Conservation (phyloP, 176 grass and related monocot genomes). For the Metroxylon sagu region DNA sequence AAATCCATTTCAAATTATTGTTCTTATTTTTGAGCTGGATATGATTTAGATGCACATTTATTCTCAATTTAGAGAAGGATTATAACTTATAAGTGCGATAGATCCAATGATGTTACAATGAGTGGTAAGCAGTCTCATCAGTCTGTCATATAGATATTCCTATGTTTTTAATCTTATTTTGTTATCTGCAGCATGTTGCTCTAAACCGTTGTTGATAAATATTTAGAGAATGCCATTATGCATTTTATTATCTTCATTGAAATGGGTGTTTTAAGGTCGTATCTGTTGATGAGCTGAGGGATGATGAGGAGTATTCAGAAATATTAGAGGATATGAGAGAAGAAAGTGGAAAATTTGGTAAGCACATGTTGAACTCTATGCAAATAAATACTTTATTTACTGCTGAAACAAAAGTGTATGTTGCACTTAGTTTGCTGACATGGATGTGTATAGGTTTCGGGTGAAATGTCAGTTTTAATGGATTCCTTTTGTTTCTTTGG, state of each 20-base stretch:
- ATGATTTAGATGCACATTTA: no score
- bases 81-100: no score
- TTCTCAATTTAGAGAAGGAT: no score
- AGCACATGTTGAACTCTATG: neutral
- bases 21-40: no score
- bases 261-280: constrained; percentile 3
- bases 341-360: constrained; percentile 27
- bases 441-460: neutral
- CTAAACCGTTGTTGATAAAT: no score
- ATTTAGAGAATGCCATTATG: neutral
- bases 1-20: no score
- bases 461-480: neutral
- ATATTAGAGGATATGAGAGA: constrained; percentile 32
- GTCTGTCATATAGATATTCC: no score
- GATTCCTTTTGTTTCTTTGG: neutral
- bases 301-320: constrained; percentile 22
- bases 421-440: neutral
- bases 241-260: neutral
- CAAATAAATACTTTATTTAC: neutral
- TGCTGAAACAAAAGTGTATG: neutral
- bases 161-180: no score
- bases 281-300: constrained; percentile 21
- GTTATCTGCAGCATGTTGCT: no score
- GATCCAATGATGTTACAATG: no score
- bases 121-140: no score